Conservation (phyloP, 495 filamentous ascomycete genomes). For the Lasiosphaeria ovina region DNA sequence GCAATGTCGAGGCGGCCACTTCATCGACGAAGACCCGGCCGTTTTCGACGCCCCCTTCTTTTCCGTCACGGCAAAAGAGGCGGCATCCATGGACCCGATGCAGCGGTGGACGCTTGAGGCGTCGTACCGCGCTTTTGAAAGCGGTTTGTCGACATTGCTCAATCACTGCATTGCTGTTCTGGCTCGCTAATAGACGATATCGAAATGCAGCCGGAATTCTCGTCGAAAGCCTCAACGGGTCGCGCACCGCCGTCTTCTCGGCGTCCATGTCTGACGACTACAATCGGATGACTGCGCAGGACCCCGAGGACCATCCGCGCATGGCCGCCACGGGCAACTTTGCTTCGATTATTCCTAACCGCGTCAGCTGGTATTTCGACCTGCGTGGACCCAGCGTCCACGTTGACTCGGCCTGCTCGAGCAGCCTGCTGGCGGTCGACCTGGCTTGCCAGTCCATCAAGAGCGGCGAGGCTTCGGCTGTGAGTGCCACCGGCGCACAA, state of each 20-base stretch:
- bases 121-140: slow-evolving; percentile 78
- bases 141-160: slow-evolving; percentile 28
- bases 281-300: slow-evolving; percentile 24
- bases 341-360: slow-evolving; percentile 40
- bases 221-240: slow-evolving; percentile 56
- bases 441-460: slow-evolving; percentile 49
- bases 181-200: neutral
- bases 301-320: slow-evolving; percentile 36
- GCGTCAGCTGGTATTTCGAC: slow-evolving; percentile 50
- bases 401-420: slow-evolving; percentile 55
- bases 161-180: neutral
- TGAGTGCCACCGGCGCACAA: no score
- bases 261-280: slow-evolving; percentile 35
- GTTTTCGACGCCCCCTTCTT: slow-evolving; percentile 57
- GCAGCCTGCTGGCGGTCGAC: slow-evolving; percentile 52
- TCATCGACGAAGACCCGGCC: slow-evolving; percentile 41
- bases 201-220: slow-evolving; percentile 51
- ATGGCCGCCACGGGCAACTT: slow-evolving; percentile 42
- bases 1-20: slow-evolving; percentile 23
- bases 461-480: slow-evolving; percentile 23
- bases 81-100: slow-evolving; percentile 65
- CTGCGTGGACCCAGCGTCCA: slow-evolving; percentile 37
- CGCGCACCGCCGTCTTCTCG: slow-evolving; percentile 29
- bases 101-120: slow-evolving; percentile 72
- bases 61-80: slow-evolving; percentile 53